phyloP scores from a whole-genome alignment of 164 flowering plant species.

The Santalum album region DNA sequence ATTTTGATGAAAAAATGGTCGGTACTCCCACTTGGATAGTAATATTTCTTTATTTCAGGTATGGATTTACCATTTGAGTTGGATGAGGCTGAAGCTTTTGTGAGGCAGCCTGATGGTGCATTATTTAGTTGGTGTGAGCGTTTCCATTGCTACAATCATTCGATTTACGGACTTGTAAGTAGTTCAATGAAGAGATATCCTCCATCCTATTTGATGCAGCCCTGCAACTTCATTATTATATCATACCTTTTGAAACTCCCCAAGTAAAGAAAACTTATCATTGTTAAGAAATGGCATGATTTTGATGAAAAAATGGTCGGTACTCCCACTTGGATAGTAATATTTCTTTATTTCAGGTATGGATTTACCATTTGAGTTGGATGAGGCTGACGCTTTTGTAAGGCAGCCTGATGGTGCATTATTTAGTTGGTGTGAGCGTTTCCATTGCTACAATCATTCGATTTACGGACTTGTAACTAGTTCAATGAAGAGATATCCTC shows the following conservation, averaged over 20 bases:
- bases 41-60: constrained; percentile 42
- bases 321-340: too few species aligned
- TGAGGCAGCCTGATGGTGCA: constrained; percentile 79
- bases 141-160: constrained; percentile 58
- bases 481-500: background rate
- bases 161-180: constrained; percentile 81
- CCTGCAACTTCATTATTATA: background rate
- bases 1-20: too few species aligned
- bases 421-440: constrained; percentile 95
- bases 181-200: background rate
- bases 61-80: constrained; percentile 83
- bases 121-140: constrained; percentile 97
- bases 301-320: too few species aligned
- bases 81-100: constrained; percentile 82
- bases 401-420: constrained; percentile 84
- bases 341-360: constrained; percentile 54
- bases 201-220: background rate
- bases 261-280: too few species aligned
- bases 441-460: constrained; percentile 59
- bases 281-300: too few species aligned
- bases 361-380: constrained; percentile 87
- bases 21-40: too few species aligned
- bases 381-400: constrained; percentile 71
- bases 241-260: too few species aligned
- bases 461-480: constrained; percentile 74